Base-by-base conservation (phyloP, 2,329 filamentous ascomycete genomes). In the Talaromyces pinophilus region DNA sequence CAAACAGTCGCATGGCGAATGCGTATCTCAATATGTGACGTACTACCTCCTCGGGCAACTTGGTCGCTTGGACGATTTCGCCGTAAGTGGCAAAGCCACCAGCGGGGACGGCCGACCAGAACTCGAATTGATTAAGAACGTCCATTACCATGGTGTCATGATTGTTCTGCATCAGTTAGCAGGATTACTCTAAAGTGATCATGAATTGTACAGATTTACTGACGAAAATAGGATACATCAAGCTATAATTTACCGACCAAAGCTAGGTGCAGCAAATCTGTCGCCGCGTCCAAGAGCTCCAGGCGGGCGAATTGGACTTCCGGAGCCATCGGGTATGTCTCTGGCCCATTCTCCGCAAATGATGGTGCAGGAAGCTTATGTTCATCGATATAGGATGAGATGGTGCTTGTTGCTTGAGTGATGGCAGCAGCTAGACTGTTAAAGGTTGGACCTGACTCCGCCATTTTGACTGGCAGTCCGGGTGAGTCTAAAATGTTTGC, bases 181-280 rank as follows among this genome's bases (percentile, higher is more conserved):
- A 28, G 25, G 11, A 17, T n/a, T 1, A 19, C 13, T 13, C 7
- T 17, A n/a, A 52, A 11, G 2, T 17, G 15, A n/a, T 30, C 25
- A 13, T 52, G n/a, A 1, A 2, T 19, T 19, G 50, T 19, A 19
- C 5, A 10, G 5, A 19, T 5, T n/a, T 35, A 33, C 57, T 60
- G n/a, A 60, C 57, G 8, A 44, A 60, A 11, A 60, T 2, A 19
- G 57, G 57, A 3, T 60, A 15, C 22, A 28, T 1, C 57, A 60
- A 15, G 17, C 40, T 60, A 38, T 42, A 60, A 25, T 13, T 46
- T 28, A 19, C 38, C 5, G 57, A 38, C 57, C 33, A 60, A 28
- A n/a, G 57, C 57, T n/a, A 60, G 38, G 28, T 60, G 57, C 22
- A 60, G 40, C 57, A 60, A 44, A 60, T 60, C 57, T 22, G 57